Evolutionary conservation across 305 asterid genomes (phyloP), one percentile per base, ranked within the genome.

Genomic region (Fraxinus albicans): DNA sequence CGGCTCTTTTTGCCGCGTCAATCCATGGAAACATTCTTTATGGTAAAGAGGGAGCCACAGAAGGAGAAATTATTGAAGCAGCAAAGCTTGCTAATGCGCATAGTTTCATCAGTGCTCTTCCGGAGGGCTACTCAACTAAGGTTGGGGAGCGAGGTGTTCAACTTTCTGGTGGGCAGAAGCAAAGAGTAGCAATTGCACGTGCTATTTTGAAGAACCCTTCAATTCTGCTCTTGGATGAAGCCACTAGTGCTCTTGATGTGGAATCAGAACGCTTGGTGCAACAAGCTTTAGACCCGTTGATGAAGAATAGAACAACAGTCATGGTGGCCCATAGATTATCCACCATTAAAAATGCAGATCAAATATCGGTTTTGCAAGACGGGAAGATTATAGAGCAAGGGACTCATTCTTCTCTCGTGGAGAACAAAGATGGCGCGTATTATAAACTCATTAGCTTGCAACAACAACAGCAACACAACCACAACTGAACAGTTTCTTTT

Each of bases 1-100:
- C 98, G 2, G 98, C 98, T 70, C 98, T 97, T 3, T 97, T 97
- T 21, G 99, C 98, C 67, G 93, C 98, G 35, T 88, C 99, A 1
- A 97, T 94, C 81, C 91, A 92, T 29, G 98, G 94, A 50, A 97
- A 97, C 96, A 93, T 97, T 65, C 85, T 95, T 0, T 95, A 95
- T n/a, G 99, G 98, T 8, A 95, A 95, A 88, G 99, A 93, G 65
- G 99, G 98, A 81, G 95, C 98, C 7, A 87, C 98, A 0, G 98
- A 95, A 77, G 83, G 82, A 12, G 98, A 97, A 84, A 91, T 97
- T 27, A 90, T 93, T 21, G 96, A 97, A 82, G 97, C 99, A 6
- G 97, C 99, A 35, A 95, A 92, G 86, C 94, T 90, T 0, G 99
- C 98, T 0, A 95, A 97, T 40, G 98, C 98, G 4, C 98, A 97